Conservation (phyloP, 768 basidiomycete genomes). For the Lactarius tabidus region DNA sequence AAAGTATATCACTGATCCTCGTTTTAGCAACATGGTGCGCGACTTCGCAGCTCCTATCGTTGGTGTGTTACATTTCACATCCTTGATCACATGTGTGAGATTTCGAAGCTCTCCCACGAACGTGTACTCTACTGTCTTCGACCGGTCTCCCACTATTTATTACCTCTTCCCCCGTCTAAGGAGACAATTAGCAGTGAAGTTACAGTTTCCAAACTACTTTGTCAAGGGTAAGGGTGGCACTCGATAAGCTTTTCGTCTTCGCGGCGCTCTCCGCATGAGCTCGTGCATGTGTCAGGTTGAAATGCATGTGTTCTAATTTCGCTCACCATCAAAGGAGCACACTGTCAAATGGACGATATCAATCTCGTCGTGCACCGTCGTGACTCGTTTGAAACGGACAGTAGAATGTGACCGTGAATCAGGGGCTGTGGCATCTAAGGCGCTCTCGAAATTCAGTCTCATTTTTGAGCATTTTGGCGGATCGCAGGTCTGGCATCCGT, state of each 20-base stretch:
- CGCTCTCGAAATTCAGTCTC: conserved; percentile 45
- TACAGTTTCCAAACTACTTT: conserved; percentile 85
- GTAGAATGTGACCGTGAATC: conserved; percentile 6
- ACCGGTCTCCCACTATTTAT: conserved; percentile 91
- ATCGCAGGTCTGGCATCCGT: conserved; percentile 71
- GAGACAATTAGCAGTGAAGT: conserved; percentile 77
- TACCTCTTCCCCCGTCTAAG: conserved; percentile 74
- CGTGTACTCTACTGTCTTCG: conserved; percentile 88
- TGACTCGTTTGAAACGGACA: conserved; percentile 39
- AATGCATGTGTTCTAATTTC: conserved; percentile 76
- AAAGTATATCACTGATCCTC: conserved; percentile 82
- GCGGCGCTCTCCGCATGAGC: conserved; percentile 36
- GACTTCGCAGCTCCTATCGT: conserved; percentile 78
- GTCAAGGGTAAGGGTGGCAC: conserved; percentile 75
- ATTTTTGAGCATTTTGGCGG: conserved; percentile 82
- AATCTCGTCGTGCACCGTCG: conserved; percentile 59
- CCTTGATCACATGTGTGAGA: conserved; percentile 8
- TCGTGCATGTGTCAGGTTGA: conserved; percentile 31
- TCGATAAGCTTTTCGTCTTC: conserved; percentile 85
- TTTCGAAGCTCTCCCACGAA: conserved; percentile 45
- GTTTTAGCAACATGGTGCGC: conserved; percentile 87
- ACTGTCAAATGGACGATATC: conserved; percentile 30
- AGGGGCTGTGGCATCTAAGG: conserved; percentile 14
- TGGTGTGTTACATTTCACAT: conserved; percentile 47
- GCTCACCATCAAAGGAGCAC: conserved; percentile 3